Evolutionary conservation across 768 basidiomycete species (phyloP), one percentile per base, ranked within the genome.

Genomic region (Collybiopsis luxurians): DNA sequence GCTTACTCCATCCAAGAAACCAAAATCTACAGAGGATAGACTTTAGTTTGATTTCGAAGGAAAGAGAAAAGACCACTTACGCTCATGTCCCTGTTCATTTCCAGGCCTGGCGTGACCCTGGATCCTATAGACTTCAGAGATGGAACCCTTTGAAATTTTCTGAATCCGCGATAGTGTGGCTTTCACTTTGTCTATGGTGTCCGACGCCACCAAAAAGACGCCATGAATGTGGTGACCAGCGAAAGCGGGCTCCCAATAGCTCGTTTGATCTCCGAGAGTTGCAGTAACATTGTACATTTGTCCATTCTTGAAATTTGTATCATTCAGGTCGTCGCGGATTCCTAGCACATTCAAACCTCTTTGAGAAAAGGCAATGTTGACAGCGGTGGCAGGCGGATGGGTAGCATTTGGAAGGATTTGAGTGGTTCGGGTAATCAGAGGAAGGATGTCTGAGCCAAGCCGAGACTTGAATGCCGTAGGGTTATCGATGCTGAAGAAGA

Each of bases 41-140:
- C 31, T 6, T 34, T 13, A 34, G 31, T 34, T 17, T 66, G 63
- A 51, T 65, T 60, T 1, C 63, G 64, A 4, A 27, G 23, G 15
- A 23, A 23, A 12, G 15, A 67, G 69, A 46, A 42, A 42, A 46
- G 51, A 26, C n/a, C 64, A 67, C 56, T 69, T 67, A 54, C 69
- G 70, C 60, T 75, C 71, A 31, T 66, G 65, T 3, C 65, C 65
- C 60, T 61, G 50, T 31, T 67, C 58, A 11, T 53, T 26, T 11
- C 60, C 68, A 10, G 70, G 70, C 7, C 71, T 63, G 19, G 61
- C 61, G 4, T 55, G 55, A 23, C 62, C 67, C 51, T 65, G 55
- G 15, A 66, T 36, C n/a, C 62, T 39, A 53, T 64, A 43, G 24
- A 59, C 45, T 48, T 64, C 65, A 2, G 59, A 63, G 24, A 67